Percentiles rank a stretch among this genome's conserved stretches.
phyloP scores from a whole-genome alignment of 495 filamentous ascomycete species.

The Penicillium fimorum region DNA sequence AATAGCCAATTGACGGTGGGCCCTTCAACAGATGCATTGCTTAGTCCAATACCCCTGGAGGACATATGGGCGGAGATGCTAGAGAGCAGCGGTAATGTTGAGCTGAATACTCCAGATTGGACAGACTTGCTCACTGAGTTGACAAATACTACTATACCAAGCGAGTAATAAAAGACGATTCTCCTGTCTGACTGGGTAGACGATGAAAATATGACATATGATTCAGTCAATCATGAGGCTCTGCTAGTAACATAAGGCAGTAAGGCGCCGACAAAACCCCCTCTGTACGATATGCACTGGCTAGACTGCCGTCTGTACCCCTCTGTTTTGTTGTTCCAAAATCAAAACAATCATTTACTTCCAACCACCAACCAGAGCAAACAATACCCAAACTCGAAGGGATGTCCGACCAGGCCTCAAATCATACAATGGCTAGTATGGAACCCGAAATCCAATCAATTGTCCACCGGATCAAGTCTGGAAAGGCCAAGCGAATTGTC shows the following conservation, averaged over 20 bases:
- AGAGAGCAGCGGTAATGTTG: conserved; percentile 27
- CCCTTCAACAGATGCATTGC: background rate
- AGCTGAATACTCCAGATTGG: conserved; percentile 31
- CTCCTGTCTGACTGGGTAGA: background rate
- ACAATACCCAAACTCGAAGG: background rate
- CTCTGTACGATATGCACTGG: no score
- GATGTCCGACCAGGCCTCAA: background rate
- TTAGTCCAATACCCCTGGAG: conserved; percentile 22
- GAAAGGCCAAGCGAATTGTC: conserved; percentile 23
- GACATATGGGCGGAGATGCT: conserved; percentile 40
- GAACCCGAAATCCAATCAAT: conserved; percentile 13
- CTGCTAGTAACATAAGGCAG: background rate
- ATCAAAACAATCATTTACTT: background rate
- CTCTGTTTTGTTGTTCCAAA: background rate
- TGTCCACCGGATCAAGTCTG: conserved; percentile 20
- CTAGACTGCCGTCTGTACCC: background rate
- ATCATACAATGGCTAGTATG: background rate
- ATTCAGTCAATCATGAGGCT: conserved; percentile 1
- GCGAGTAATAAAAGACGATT: conserved; percentile 5
- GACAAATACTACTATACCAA: conserved; percentile 21
- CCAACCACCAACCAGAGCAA: background rate
- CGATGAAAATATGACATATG: background rate
- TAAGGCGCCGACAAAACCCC: background rate
- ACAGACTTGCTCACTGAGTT: conserved; percentile 35
- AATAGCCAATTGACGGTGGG: background rate